Percentiles rank a stretch among this genome's conserved stretches.
These are phyloP conservation scores for Suhomyces ambrosiae DNA, from an alignment of 1,139 yeast genomes.

Conservation along the genomic window DNA sequence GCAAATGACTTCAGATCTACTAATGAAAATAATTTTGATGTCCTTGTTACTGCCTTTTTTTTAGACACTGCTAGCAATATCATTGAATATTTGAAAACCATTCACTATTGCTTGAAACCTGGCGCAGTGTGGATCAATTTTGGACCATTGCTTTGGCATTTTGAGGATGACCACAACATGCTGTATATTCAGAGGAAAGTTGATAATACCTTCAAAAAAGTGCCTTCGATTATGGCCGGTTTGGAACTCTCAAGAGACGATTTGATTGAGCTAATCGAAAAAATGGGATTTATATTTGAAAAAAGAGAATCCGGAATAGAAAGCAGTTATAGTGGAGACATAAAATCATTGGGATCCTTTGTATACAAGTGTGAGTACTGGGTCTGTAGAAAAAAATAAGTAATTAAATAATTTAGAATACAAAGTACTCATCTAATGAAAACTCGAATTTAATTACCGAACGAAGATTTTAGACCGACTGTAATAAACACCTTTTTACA, in stretches of 20 bases:
- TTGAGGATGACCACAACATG: slow-evolving; percentile 55
- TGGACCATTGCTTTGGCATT: slow-evolving; percentile 89
- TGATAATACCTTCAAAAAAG: slow-evolving; percentile 29
- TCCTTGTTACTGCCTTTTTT: slow-evolving; percentile 72
- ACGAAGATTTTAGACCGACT: no score
- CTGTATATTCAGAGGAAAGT: slow-evolving; percentile 20
- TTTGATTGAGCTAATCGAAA: slow-evolving; percentile 48
- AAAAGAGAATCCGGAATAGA: slow-evolving; percentile 47
- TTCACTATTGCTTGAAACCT: slow-evolving; percentile 51
- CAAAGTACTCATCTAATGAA: no score
- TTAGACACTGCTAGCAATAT: slow-evolving; percentile 78
- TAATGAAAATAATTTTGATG: slow-evolving; percentile 48
- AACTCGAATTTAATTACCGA: no score
- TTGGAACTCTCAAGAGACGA: slow-evolving; percentile 69
- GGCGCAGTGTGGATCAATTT: slow-evolving; percentile 79
- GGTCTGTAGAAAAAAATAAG: slow-evolving; percentile 50
- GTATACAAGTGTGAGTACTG: slow-evolving; percentile 71
- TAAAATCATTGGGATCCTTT: slow-evolving; percentile 56
- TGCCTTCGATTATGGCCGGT: slow-evolving; percentile 50
- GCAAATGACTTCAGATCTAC: slow-evolving; percentile 45
- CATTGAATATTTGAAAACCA: slow-evolving; percentile 65
- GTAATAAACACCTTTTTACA: neutral
- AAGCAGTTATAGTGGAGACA: slow-evolving; percentile 60
- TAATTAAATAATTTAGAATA: neutral
- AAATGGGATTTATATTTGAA: slow-evolving; percentile 57